Conservation (phyloP, 139 green algal species). For the Edaphochlamys debaryana region DNA sequence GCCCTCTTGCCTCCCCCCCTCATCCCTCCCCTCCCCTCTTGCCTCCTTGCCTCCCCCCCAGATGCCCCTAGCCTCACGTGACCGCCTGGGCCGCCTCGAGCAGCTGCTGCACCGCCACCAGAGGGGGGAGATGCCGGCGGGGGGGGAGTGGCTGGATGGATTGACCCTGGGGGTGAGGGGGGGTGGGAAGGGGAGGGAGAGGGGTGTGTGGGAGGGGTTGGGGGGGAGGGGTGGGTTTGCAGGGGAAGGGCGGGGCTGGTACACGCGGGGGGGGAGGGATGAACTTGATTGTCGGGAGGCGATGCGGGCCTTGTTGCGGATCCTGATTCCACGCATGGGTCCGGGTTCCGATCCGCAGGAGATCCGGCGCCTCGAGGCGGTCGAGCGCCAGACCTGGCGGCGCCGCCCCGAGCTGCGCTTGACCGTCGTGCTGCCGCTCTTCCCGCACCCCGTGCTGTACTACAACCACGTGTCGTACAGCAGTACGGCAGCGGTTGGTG, state of each 20-base stretch:
- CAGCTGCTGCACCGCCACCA: constrained; percentile 79
- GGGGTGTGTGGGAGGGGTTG: not conserved
- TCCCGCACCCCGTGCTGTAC: constrained; percentile 90
- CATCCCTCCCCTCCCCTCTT: not conserved
- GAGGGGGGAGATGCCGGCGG: constrained; percentile 77
- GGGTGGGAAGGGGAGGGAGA: no score
- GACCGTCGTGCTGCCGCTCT: constrained; percentile 82
- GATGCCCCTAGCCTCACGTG: constrained; percentile 63
- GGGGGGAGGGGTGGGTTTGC: not conserved
- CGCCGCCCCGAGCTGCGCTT: constrained; percentile 57
- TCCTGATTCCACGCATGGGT: no score
- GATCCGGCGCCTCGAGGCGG: not conserved
- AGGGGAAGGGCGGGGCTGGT: no score
- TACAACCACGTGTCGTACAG: constrained; percentile 49
- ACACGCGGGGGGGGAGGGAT: no score
- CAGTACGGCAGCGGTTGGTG: not conserved
- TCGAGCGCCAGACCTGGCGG: constrained; percentile 12
- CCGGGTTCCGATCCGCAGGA: no score
- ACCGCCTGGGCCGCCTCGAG: constrained; percentile 72
- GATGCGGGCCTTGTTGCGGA: no score
- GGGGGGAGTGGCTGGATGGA: constrained; percentile 87
- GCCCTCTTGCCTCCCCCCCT: not conserved
- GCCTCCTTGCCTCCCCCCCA: not conserved
- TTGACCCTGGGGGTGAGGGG: constrained; percentile 66
- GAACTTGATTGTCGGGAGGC: no score